Evolutionary conservation across 768 basidiomycete genomes (phyloP), one percentile per base, ranked within the genome.

Genomic region (Hydnomerulius pinastri): DNA sequence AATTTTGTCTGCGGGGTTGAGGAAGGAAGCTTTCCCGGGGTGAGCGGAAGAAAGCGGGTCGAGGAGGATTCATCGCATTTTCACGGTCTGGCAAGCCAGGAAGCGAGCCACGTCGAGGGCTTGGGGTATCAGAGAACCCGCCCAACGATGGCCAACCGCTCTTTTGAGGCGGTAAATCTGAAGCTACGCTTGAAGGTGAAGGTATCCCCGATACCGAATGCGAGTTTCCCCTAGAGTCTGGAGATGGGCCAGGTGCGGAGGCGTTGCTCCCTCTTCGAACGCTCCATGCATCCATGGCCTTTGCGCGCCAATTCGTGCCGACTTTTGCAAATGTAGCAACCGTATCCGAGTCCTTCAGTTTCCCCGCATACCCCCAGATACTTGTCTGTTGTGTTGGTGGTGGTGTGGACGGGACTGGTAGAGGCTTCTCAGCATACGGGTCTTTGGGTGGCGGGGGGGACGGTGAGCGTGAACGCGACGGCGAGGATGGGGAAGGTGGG

Each of bases 251-350:
- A 27, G 39, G n/a, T 13, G 28, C 29, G 30, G 59, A 46, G 6
- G 48, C 29, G 24, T 44, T 28, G 42, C 46, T 64, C 27, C 15
- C 60, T 38, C 53, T 55, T 32, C 59, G 65, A 30, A 53, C 59
- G 20, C 58, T 45, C 69, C 67, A 71, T 13, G 63, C 67, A 36
- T 59, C 56, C 40, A 68, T 51, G 58, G 84, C 82, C 56, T 76
- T 84, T 17, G 86, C 87, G 17, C 81, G 78, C 85, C 84, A 87
- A 54, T 90, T 90, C 21, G 79, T 86, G 66, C 87, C 83, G 46
- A 78, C 82, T 68, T 89, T 92, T 2, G 90, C 74, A 13, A 90
- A 67, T 1, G 79, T 75, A 11, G 90, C 89, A 30, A 82, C 74
- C 1, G 87, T 71, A 59, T 90, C 86, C 2, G 87, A 88, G 46